Conservation (phyloP, 192 early-diverging fungal species). For the Backusella parvicylindrica region DNA sequence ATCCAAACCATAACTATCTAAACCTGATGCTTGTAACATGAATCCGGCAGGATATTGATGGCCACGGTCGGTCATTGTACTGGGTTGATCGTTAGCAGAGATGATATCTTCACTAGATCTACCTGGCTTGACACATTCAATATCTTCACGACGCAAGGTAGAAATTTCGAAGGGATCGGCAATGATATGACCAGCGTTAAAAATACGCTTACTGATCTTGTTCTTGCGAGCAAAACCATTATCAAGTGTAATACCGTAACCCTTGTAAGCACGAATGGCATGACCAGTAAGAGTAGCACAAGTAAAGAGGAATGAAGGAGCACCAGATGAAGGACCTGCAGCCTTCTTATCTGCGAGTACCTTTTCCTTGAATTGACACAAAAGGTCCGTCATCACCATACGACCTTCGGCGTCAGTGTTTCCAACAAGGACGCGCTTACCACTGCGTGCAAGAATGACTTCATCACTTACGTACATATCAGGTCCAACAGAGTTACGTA, state of each 20-base stretch:
- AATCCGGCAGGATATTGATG: constrained; percentile 89
- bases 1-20: constrained; percentile 67
- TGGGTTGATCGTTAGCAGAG: constrained; percentile 75
- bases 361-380: constrained; percentile 71
- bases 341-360: constrained; percentile 57
- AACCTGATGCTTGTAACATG: constrained; percentile 72
- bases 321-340: constrained; percentile 33
- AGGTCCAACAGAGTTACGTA: constrained; percentile 80
- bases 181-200: constrained; percentile 60
- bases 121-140: constrained; percentile 56
- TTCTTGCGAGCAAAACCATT: constrained; percentile 72
- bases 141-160: constrained; percentile 78
- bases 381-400: constrained; percentile 82
- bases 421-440: constrained; percentile 72
- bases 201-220: constrained; percentile 56
- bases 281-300: constrained; percentile 88
- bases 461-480: constrained; percentile 83
- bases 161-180: constrained; percentile 84
- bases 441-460: constrained; percentile 71
- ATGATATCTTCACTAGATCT: constrained; percentile 77
- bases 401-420: constrained; percentile 93
- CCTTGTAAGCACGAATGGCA: constrained; percentile 72
- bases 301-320: constrained; percentile 63
- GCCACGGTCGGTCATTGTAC: constrained; percentile 69
- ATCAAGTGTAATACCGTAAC: constrained; percentile 71